phyloP scores from a whole-genome alignment of 1,139 yeast genomes.

The Suhomyces wounanorum region DNA sequence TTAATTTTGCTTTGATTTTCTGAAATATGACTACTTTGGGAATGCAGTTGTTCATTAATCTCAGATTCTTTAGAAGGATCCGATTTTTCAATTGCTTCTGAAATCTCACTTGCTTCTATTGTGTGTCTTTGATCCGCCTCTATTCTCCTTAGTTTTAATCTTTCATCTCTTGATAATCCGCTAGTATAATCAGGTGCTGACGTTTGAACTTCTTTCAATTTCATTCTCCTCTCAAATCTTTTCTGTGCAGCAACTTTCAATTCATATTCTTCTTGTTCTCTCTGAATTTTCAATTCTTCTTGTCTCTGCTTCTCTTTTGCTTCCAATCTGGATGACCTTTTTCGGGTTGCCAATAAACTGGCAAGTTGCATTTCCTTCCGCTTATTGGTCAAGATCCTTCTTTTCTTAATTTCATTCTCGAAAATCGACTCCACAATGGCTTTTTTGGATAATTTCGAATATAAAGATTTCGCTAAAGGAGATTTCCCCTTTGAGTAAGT shows the following conservation, averaged over 20 bases:
- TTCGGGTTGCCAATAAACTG: slow-evolving; percentile 46
- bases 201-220: slow-evolving; percentile 22
- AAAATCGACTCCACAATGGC: slow-evolving; percentile 29
- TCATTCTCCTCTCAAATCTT: slow-evolving; percentile 41
- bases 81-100: background rate
- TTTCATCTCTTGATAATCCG: slow-evolving; percentile 43
- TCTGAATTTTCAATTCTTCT: slow-evolving; percentile 38
- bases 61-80: background rate
- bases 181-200: slow-evolving; percentile 24
- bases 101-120: background rate
- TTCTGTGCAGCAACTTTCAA: slow-evolving; percentile 35
- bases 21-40: too few relatives aligned
- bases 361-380: slow-evolving; percentile 51
- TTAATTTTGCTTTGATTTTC: too few relatives aligned
- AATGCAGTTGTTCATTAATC: background rate
- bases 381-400: slow-evolving; percentile 44
- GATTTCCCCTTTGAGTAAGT: slow-evolving; percentile 20
- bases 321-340: slow-evolving; percentile 31
- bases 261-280: slow-evolving; percentile 35
- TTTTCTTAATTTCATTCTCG: slow-evolving; percentile 32
- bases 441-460: slow-evolving; percentile 20
- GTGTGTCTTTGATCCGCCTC: slow-evolving; percentile 6
- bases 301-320: slow-evolving; percentile 50
- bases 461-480: slow-evolving; percentile 24
- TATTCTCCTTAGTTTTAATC: slow-evolving; percentile 37